Base-by-base conservation (phyloP, 1,139 yeast species). In the Protomyces pachydermus region DNA sequence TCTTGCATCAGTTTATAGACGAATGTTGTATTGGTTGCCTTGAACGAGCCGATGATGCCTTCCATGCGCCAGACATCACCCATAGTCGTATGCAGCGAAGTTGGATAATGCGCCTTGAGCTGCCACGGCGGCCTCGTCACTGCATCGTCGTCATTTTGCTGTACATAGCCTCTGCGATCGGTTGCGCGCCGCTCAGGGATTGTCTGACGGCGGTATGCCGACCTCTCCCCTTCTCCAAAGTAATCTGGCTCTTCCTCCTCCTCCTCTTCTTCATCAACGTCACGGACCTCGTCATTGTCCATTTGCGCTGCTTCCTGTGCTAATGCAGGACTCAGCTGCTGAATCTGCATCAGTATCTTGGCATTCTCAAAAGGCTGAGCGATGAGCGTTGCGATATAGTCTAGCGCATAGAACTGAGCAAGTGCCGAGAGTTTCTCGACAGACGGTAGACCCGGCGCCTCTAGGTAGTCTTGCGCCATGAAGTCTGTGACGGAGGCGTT, bases 361-460 rank as follows among this genome's bases (percentile, higher is more conserved):
- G 89, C 84, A 39, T 89, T 87, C 71, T 93, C 97, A 74, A 91
- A 86, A 0, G 98, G 98, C 74, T 93, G 98, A 25, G 90, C 83
- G 28, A 87, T 73, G 16, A 46, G 42, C 18, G 54, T 58, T 10
- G 56, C 62, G 16, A 52, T 32, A 42, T 58, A 58, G 9, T 58
- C 62, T 9, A 45, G 53, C 20, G 54, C 39, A 16, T 58, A 55
- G 20, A 48, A 23, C 46, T 58, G 62, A 3, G 42, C 34, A 4
- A 58, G n/a, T 12, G 56, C 56, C 8, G 28, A 39, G 35, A 58
- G 16, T 6, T 53, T 50, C 42, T 58, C 62, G 16, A 48, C 28
- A 12, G 39, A 50, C 12, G 62, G 62, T 8, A 58, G 14, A 4
- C 55, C 46, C 1, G 56, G 56, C 23, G 20, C 54, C 18, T 58